Evolutionary conservation across 1,139 yeast genomes (phyloP), one percentile per base, ranked within the genome.

Genomic region (Nadsonia starkeyi-henricii): DNA sequence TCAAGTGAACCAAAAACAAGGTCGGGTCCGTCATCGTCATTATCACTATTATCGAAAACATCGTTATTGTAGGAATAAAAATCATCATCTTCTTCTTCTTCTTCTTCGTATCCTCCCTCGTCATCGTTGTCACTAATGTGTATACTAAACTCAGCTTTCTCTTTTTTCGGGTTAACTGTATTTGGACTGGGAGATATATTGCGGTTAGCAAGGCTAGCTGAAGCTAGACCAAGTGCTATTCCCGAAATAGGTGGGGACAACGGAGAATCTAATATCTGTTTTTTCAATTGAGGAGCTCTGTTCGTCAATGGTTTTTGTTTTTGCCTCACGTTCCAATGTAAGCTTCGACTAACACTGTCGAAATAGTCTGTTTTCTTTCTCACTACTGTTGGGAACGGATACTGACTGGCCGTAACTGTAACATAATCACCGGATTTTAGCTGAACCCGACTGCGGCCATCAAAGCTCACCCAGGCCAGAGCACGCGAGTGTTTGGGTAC

Each of bases 381-480:
- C 50, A 80, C 77, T 2, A 85, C 86, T 0, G 95, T 85, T 4
- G 95, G 95, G 67, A 85, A 85, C 5, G 94, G 88, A 65, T 75
- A 85, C 28, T 85, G 85, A 47, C 85, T 77, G 0, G 94, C 94
- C 48, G 77, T 77, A 15, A 85, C 74, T 0, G 85, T 78, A 20
- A 85, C 86, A 57, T 81, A 85, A 60, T 82, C 84, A 2, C 95
- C 94, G 51, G 77, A 78, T 37, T 67, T 62, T 47, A 85, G 63
- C 59, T 85, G 91, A 1, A 82, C 78, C 41, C 94, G 68, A 17
- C 77, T 78, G 53, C 88, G 78, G 7, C 96, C 96, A 62, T 86
- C 96, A 60, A 86, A 85, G 2, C 94, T 79, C 0, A 91, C 89
- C 94, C 94, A 85, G 0, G 95, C 95, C 0, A 91, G 81, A 23